Evolutionary conservation across 129 eudicot genomes (phyloP).

Genomic region (Escallonia herrerae): DNA sequence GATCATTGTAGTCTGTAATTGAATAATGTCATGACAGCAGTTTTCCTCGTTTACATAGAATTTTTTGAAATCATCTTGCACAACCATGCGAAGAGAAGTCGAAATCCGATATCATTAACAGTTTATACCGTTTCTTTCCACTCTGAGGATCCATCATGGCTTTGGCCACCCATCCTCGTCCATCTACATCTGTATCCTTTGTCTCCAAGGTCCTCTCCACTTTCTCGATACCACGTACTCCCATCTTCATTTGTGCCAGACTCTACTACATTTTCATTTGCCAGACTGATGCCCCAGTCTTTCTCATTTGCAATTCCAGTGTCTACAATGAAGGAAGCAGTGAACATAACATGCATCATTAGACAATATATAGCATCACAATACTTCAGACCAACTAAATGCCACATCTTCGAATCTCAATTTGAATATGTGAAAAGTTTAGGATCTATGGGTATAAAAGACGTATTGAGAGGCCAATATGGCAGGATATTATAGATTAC

Average conservation of each 20-base stretch:
- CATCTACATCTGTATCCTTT: conserved; percentile 91
- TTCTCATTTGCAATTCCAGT: conserved; percentile 95
- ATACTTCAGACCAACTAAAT: too few relatives aligned
- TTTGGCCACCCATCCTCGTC: conserved; percentile 86
- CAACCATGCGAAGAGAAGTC: too few relatives aligned
- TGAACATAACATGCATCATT: not conserved
- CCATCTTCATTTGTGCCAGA: conserved; percentile 84
- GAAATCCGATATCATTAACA: not conserved
- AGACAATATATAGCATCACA: not conserved
- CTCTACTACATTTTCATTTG: conserved; percentile 58
- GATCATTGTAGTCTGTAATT: too few relatives aligned
- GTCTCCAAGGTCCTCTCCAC: conserved; percentile 83
- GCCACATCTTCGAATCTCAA: too few relatives aligned
- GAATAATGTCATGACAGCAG: too few relatives aligned
- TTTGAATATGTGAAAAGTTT: not conserved
- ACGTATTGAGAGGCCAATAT: not conserved
- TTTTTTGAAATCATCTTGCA: too few relatives aligned
- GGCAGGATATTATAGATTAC: conserved; percentile 21
- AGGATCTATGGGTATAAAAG: not conserved
- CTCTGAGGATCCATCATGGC: conserved; percentile 60
- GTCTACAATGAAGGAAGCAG: conserved; percentile 31
- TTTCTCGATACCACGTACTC: conserved; percentile 76
- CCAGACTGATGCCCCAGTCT: conserved; percentile 76
- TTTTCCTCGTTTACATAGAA: too few relatives aligned
- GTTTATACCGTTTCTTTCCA: conserved; percentile 84